Evolutionary conservation across 805 yeast genomes (phyloP), one percentile per base, ranked within the genome.

Genomic region (Ogataea saltuana): DNA sequence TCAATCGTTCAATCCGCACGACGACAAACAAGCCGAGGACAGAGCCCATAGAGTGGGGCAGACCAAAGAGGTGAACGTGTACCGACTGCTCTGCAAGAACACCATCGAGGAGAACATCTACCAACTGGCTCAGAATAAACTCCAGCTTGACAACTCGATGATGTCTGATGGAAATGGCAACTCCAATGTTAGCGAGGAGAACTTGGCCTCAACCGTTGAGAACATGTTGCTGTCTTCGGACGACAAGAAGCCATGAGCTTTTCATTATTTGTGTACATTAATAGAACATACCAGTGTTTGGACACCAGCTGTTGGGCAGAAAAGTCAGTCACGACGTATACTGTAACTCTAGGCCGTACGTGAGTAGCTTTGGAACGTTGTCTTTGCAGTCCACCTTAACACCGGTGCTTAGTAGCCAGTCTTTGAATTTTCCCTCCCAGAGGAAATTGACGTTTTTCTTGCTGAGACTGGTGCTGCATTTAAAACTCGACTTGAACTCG

Each of bases 31-130:
- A 68, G 99, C 99, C 2, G 98, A 95, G 61, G 99, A 93, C 64
- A 79, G 99, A 60, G 96, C 98, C 0, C 99, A 93, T 64, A 78
- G 99, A 65, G 97, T 93, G 19, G 99, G 99, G 1, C 98, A 91
- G 67, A 80, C 83, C 6, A 79, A 83, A 42, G 45, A 54, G 37
- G 99, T 93, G 16, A 69, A 72, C 41, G 96, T 95, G 13, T 75
- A 78, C 30, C 79, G 95, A 44, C 67, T 93, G 48, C 81, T 93
- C 40, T 76, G 85, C 8, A 75, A 74, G 50, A 74, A 80, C 44
- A 81, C 96, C 1, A 85, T 93, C 29, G 99, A 93, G 55, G 97
- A 91, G 64, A 88, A 85, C 54, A 90, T 93, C 54, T 72, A 83
- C 47, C 81, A 80, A 55, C 67, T 93, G 58, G 98, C 97, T 0